Conservation (phyloP, 805 yeast species). For the Zygosaccharomyces rouxii region DNA sequence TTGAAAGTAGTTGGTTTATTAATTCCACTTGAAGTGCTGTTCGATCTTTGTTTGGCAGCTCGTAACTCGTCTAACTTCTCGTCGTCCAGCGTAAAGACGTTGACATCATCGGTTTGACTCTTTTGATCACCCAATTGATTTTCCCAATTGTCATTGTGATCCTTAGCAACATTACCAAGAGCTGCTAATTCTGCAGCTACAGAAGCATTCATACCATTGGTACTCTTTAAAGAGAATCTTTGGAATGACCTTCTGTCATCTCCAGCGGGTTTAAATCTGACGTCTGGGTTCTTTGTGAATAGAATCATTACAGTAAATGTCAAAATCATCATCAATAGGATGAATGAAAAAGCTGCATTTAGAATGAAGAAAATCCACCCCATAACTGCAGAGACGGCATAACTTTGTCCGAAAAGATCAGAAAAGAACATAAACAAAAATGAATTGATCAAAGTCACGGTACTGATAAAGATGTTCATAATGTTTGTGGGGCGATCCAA, state of each 20-base stretch:
- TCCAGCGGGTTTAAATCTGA: constrained; percentile 79
- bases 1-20: constrained; percentile 17
- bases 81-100: constrained; percentile 12
- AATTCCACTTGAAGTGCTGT: constrained; percentile 13
- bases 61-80: constrained; percentile 16
- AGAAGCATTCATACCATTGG: constrained; percentile 31
- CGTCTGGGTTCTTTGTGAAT: constrained; percentile 80
- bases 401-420: constrained; percentile 75
- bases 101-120: constrained; percentile 8
- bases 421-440: constrained; percentile 84
- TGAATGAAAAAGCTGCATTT: constrained; percentile 82
- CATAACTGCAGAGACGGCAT: constrained; percentile 76
- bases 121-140: constrained; percentile 42
- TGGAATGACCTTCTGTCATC: constrained; percentile 94
- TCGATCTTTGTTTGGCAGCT: constrained; percentile 12
- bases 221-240: constrained; percentile 34
- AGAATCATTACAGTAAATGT: constrained; percentile 59
- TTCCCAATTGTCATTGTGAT: constrained; percentile 74
- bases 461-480: constrained; percentile 64
- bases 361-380: constrained; percentile 85
- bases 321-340: constrained; percentile 66
- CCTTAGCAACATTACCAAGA: constrained; percentile 76
- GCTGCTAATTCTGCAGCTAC: constrained; percentile 57
- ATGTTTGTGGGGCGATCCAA: constrained; percentile 80
- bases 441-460: constrained; percentile 73